Base-by-base conservation (phyloP, 2,329 filamentous ascomycete genomes). In the Basipetospora sp. region DNA sequence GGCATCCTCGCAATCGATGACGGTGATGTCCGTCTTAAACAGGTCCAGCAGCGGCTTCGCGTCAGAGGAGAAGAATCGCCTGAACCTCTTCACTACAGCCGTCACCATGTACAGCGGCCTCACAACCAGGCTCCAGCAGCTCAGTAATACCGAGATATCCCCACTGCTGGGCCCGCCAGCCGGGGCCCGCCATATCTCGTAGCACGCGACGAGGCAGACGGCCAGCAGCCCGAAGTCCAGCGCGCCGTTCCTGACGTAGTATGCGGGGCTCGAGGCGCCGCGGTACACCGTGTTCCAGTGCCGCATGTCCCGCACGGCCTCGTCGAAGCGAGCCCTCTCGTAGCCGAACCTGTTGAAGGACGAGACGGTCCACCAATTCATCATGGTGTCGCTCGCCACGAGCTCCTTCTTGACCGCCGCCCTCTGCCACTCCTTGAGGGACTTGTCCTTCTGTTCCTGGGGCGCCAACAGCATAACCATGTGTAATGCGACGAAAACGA, bases 51-150 rank as follows among this genome's bases (percentile, higher is more conserved):
- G 57, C 4, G 72, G 65, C 47, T 83, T 77, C 0, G 77, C 74
- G 47, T 81, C 73, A 27, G 81, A 69, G 18, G 83, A 55, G 34
- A 71, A 65, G n/a, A n/a, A n/a, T n/a, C n/a, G n/a, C n/a, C n/a
- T n/a, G n/a, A n/a, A n/a, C n/a, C n/a, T n/a, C 0, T 46, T 45
- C 22, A 50, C 44, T 15, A 54, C 40, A 5, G 42, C 42, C 3
- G 47, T 45, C 5, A 49, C 48, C 34, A 47, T 46, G 8, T 49
- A 50, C 3, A 58, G 50, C 1, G 57, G 57, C 36, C 43, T 71
- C 43, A 51, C 65, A 53, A 48, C 44, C 11, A 48, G 47, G 5
- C 57, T 54, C 77, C 77, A 83, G 52, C 80, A 82, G 25, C 70
- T 65, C 13, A 78, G 59, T 18, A 83, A 54, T 14, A 75, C 74